Conservation (phyloP, 2,329 filamentous ascomycete genomes). For the Colletotrichum somersetense region DNA sequence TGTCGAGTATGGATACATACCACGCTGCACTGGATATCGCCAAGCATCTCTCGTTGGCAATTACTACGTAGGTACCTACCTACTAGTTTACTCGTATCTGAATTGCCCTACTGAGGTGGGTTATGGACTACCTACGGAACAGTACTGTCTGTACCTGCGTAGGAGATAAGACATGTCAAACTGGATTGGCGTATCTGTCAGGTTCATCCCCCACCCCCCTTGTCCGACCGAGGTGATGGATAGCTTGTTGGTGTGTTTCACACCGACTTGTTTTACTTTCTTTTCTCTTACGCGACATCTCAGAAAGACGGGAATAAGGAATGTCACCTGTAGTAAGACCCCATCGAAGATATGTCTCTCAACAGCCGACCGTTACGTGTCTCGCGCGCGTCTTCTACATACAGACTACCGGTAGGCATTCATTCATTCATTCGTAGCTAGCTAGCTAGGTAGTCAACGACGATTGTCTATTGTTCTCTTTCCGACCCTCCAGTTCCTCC, state of each 20-base stretch:
- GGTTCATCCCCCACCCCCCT: conserved; percentile 7
- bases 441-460: background rate
- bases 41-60: background rate
- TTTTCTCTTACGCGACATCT: conserved; percentile 12
- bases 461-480: background rate
- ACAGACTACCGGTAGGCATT: no score
- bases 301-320: conserved; percentile 27
- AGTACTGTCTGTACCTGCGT: no score
- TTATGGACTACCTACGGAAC: background rate
- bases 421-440: no score
- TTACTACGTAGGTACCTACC: no score
- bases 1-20: background rate
- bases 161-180: background rate
- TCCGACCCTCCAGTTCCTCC: no score
- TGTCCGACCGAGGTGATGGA: conserved; percentile 20
- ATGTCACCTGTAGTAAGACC: conserved; percentile 34
- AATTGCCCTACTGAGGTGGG: no score
- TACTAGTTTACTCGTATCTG: background rate
- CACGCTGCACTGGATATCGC: background rate
- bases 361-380: conserved; percentile 34
- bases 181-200: background rate
- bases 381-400: conserved; percentile 18
- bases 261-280: conserved; percentile 27
- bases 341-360: conserved; percentile 36
- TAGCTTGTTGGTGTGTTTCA: conserved; percentile 35